These are phyloP conservation scores for Globisporangium middletonii DNA, from an alignment of 352 stramenopile genomes.

Conservation along the genomic window DNA sequence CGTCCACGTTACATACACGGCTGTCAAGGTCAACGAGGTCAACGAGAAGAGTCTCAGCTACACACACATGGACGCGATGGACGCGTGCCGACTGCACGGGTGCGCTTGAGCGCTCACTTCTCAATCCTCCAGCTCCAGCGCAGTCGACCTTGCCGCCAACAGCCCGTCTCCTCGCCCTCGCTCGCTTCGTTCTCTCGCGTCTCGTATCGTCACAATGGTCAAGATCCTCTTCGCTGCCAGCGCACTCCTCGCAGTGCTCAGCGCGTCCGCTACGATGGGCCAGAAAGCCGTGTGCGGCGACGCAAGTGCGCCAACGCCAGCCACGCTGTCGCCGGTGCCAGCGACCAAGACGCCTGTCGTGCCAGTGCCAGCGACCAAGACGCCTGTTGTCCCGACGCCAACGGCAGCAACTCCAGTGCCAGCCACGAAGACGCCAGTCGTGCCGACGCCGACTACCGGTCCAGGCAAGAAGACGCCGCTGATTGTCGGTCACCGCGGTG, in stretches of 20 bases:
- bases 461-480: constrained; percentile 36
- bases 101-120: background rate
- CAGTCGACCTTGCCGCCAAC: background rate
- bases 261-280: constrained; percentile 17
- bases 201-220: constrained; percentile 24
- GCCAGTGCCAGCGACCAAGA: background rate
- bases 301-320: constrained; percentile 10
- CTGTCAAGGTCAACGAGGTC: background rate
- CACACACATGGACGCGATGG: too few species aligned
- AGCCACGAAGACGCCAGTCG: background rate
- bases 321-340: constrained; percentile 1
- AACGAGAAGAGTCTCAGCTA: background rate
- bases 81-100: too few species aligned
- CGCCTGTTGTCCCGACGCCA: background rate
- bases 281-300: constrained; percentile 21
- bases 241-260: constrained; percentile 21
- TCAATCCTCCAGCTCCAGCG: background rate
- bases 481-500: constrained; percentile 81
- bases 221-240: constrained; percentile 28
- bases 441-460: background rate
- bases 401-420: background rate
- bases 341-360: background rate
- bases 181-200: background rate
- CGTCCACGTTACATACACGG: background rate
- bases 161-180: background rate